Evolutionary conservation across 208 protist species (phyloP).

Genomic region (Crithidia bombi): DNA sequence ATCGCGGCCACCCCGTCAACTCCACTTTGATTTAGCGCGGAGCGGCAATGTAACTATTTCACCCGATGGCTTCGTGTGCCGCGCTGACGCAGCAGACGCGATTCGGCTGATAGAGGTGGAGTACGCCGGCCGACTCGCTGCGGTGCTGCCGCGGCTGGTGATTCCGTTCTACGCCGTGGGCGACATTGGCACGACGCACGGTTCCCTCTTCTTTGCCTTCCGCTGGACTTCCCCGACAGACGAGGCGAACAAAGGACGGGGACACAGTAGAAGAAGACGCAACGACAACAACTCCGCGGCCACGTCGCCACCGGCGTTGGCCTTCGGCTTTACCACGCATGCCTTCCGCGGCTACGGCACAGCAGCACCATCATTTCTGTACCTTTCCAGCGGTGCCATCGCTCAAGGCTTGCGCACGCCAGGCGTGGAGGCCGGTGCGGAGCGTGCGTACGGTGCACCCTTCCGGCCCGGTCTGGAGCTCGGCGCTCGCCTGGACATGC

Average conservation of each 20-base stretch:
- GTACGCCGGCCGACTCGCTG: slow-evolving; percentile 17
- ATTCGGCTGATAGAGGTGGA: slow-evolving; percentile 38
- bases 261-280: neutral
- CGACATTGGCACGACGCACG: slow-evolving; percentile 38
- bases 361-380: slow-evolving; percentile 37
- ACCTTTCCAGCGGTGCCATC: slow-evolving; percentile 54
- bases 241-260: no score
- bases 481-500: slow-evolving; percentile 54
- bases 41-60: slow-evolving; percentile 76
- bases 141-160: slow-evolving; percentile 26
- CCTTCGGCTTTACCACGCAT: slow-evolving; percentile 32
- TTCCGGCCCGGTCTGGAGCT: slow-evolving; percentile 51
- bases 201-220: slow-evolving; percentile 42
- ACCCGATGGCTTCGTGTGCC: slow-evolving; percentile 42
- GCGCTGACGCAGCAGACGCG: slow-evolving; percentile 51
- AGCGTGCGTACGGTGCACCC: slow-evolving; percentile 49
- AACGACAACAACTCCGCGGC: neutral
- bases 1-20: slow-evolving; percentile 7
- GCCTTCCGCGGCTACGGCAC: slow-evolving; percentile 38
- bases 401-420: slow-evolving; percentile 20
- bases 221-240: slow-evolving; percentile 16
- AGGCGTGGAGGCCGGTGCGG: neutral
- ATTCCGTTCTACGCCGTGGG: slow-evolving; percentile 68
- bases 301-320: slow-evolving; percentile 20
- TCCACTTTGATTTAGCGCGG: slow-evolving; percentile 51